Conservation (phyloP, 495 filamentous ascomycete genomes). For the Durotheca rogersii region DNA sequence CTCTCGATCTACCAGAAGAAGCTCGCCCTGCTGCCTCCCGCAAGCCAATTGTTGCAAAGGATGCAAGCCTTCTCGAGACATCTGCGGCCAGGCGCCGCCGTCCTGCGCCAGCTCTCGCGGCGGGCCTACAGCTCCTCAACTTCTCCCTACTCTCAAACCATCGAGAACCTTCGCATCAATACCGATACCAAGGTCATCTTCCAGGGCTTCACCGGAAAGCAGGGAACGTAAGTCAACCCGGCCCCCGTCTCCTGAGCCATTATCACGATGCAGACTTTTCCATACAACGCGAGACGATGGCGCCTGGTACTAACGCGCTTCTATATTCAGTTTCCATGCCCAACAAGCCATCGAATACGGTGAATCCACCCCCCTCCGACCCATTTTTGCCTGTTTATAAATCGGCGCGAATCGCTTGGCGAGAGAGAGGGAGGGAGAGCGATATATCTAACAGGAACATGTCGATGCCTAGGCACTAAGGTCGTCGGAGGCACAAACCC, state of each 20-base stretch:
- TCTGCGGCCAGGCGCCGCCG: slow-evolving; percentile 46
- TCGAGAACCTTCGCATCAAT: slow-evolving; percentile 90
- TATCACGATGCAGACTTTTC: slow-evolving; percentile 16
- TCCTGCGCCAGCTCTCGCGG: slow-evolving; percentile 51
- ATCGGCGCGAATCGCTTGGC: too few relatives aligned
- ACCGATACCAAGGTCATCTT: slow-evolving; percentile 88
- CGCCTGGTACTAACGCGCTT: neutral
- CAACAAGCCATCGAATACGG: slow-evolving; percentile 97
- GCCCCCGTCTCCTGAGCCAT: neutral
- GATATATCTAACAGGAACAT: slow-evolving; percentile 39
- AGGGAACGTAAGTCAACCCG: slow-evolving; percentile 81
- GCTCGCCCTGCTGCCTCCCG: slow-evolving; percentile 14
- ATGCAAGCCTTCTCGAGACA: slow-evolving; percentile 54
- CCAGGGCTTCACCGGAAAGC: slow-evolving; percentile 97
- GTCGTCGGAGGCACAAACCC: slow-evolving; percentile 98
- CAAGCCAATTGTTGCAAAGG: slow-evolving; percentile 35
- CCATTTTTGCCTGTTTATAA: too few relatives aligned
- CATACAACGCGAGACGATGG: neutral
- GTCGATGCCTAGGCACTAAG: slow-evolving; percentile 70
- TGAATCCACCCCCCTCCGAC: slow-evolving; percentile 44
- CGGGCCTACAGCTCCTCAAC: slow-evolving; percentile 68
- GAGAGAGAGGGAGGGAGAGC: neutral
- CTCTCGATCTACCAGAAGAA: slow-evolving; percentile 11
- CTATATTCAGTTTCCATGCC: slow-evolving; percentile 78
- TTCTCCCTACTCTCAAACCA: slow-evolving; percentile 75